Evolutionary conservation across 768 basidiomycete genomes (phyloP).

Genomic region (Termitomyces sp.): DNA sequence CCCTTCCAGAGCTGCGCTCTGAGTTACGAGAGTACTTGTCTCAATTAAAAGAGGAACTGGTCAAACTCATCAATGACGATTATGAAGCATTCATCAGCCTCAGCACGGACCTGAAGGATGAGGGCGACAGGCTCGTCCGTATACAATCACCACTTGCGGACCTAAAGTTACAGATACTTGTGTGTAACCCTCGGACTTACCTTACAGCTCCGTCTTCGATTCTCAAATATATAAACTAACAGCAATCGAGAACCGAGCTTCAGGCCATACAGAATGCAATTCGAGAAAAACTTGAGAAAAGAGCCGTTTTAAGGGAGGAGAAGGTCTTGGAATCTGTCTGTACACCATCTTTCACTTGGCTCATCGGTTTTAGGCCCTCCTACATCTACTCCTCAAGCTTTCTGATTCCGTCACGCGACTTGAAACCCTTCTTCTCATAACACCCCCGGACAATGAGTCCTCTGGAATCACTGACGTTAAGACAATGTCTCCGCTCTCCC

Average conservation of each 20-base stretch:
- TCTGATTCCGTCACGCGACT: conserved; percentile 89
- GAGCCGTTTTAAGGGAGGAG: conserved; percentile 79
- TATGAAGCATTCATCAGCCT: conserved; percentile 97
- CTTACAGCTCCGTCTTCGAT: neutral
- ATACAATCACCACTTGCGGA: conserved; percentile 65
- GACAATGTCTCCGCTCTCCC: conserved; percentile 30
- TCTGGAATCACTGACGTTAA: conserved; percentile 31
- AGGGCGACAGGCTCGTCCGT: conserved; percentile 67
- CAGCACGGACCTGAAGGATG: conserved; percentile 87
- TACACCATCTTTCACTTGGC: neutral
- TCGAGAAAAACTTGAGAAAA: conserved; percentile 70
- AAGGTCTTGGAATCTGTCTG: conserved; percentile 47
- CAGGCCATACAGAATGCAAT: conserved; percentile 69
- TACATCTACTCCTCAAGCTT: conserved; percentile 87
- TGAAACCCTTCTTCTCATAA: conserved; percentile 78
- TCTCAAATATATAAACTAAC: neutral
- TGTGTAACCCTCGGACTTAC: conserved; percentile 32
- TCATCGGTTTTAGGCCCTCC: conserved; percentile 53
- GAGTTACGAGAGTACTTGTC: conserved; percentile 87
- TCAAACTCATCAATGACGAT: conserved; percentile 95
- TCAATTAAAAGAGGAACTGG: conserved; percentile 86
- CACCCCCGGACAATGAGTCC: conserved; percentile 46
- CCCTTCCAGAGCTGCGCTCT: conserved; percentile 80
- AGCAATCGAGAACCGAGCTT: conserved; percentile 66
- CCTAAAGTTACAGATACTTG: conserved; percentile 66